Conservation (phyloP, 768 basidiomycete species). For the Suillus subaureus region DNA sequence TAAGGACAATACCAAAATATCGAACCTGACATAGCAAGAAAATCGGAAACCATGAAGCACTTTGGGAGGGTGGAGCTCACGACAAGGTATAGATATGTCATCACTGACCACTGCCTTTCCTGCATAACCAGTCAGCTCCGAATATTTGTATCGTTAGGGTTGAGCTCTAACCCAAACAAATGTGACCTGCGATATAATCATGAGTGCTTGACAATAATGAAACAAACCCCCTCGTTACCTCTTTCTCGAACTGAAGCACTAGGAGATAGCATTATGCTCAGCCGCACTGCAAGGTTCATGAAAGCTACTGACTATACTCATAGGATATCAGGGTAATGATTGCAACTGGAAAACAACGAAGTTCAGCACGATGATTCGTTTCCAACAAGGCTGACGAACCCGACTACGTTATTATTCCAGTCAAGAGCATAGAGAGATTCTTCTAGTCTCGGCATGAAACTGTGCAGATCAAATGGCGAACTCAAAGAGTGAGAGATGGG, state of each 20-base stretch:
- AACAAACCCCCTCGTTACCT: neutral
- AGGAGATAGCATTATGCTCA: neutral
- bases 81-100: neutral
- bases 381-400: neutral
- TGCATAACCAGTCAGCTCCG: neutral
- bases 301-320: neutral
- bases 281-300: neutral
- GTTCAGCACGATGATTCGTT: neutral
- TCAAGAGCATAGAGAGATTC: neutral
- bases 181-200: neutral
- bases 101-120: neutral
- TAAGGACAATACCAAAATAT: neutral
- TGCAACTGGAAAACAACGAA: neutral
- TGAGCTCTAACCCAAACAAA: neutral
- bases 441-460: neutral
- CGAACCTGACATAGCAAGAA: neutral
- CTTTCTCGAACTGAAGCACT: neutral
- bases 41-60: neutral
- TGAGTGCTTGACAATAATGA: neutral
- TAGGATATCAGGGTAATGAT: neutral
- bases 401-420: neutral
- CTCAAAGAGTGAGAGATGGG: neutral
- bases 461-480: neutral
- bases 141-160: neutral
- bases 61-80: neutral